These are phyloP conservation scores for Pythium coloratum DNA, from an alignment of 352 stramenopile genomes.

Conservation along the genomic window DNA sequence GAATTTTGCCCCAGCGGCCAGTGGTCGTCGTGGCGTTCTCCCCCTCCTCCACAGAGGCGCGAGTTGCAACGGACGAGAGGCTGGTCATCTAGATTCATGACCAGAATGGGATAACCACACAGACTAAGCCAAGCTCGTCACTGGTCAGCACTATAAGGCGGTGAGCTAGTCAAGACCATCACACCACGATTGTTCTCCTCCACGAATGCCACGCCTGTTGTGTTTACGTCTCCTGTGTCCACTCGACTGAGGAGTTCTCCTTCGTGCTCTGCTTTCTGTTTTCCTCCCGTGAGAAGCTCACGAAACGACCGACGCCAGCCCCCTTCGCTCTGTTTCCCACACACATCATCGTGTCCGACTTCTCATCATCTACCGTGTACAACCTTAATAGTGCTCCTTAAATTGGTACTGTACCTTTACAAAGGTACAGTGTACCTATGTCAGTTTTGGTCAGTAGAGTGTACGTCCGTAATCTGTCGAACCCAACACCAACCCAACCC, in stretches of 20 bases:
- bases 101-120: background rate
- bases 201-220: background rate
- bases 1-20: conserved; percentile 4
- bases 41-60: background rate
- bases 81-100: background rate
- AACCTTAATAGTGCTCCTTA: background rate
- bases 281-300: background rate
- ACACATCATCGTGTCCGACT: background rate
- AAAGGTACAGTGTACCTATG: background rate
- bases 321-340: background rate
- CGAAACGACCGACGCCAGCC: background rate
- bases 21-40: background rate
- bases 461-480: background rate
- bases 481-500: background rate
- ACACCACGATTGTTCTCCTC: background rate
- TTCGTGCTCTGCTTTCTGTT: background rate
- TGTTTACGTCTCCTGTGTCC: background rate
- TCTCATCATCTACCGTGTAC: background rate
- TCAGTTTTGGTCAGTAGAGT: too few species aligned
- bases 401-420: background rate
- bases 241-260: background rate
- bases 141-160: background rate
- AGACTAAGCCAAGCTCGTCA: background rate
- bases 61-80: background rate
- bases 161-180: background rate